These are phyloP conservation scores for Puccinia coronata DNA, from an alignment of 1,284 basidiomycete genomes.

Conservation along the genomic window DNA sequence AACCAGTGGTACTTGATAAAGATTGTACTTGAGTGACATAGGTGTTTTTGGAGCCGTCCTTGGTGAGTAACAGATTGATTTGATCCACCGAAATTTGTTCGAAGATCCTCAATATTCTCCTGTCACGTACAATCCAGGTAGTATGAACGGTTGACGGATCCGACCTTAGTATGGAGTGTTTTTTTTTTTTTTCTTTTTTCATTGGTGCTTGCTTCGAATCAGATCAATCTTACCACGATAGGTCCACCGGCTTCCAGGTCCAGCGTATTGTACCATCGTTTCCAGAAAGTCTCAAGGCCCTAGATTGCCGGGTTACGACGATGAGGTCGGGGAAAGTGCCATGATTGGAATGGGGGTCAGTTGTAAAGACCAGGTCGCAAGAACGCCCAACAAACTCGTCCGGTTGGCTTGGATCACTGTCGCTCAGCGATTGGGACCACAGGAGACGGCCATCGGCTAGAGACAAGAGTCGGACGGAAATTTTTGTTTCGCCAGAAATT, in stretches of 20 bases:
- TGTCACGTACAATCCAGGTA: background rate
- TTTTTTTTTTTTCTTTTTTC: background rate
- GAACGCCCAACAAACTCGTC: background rate
- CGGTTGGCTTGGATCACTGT: background rate
- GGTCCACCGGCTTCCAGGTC: slow-evolving; percentile 20
- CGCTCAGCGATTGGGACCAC: slow-evolving; percentile 32
- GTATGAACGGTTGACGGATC: background rate
- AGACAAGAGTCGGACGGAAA: slow-evolving; percentile 17
- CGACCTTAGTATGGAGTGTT: background rate
- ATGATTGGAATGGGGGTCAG: slow-evolving; percentile 43
- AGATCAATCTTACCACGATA: slow-evolving; percentile 19
- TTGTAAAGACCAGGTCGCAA: slow-evolving; percentile 41
- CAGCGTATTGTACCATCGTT: slow-evolving; percentile 34
- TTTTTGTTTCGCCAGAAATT: slow-evolving; percentile 25
- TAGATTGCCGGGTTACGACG: background rate
- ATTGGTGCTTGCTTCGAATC: background rate
- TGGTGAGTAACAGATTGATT: slow-evolving; percentile 30
- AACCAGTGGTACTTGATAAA: slow-evolving; percentile 32
- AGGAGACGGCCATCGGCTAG: slow-evolving; percentile 34
- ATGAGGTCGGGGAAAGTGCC: slow-evolving; percentile 37
- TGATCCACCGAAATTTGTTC: slow-evolving; percentile 10
- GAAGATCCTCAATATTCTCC: slow-evolving; percentile 24
- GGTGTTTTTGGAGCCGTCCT: slow-evolving; percentile 3
- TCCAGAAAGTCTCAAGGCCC: slow-evolving; percentile 17
- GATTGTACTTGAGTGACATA: slow-evolving; percentile 33